Evolutionary conservation across 202 grass and related monocot species (phyloP).

Genomic region (Bolboschoenoplectus hybrid): DNA sequence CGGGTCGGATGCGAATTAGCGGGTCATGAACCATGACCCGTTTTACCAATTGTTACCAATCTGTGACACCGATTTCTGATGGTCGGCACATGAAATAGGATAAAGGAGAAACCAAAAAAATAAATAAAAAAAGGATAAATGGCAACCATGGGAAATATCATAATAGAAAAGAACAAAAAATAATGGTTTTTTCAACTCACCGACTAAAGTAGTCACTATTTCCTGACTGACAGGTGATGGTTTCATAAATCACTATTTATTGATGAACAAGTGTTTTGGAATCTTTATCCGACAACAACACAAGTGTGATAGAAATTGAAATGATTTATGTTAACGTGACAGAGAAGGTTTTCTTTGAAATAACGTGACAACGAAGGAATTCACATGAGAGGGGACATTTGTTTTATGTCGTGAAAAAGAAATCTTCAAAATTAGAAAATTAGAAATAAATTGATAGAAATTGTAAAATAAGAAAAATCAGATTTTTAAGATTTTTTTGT

Average conservation of each 20-base stretch:
- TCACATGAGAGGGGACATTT: background rate
- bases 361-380: background rate
- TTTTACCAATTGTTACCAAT: background rate
- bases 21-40: background rate
- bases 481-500: too few species aligned
- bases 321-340: background rate
- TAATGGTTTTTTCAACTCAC: too few species aligned
- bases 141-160: background rate
- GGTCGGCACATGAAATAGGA: background rate
- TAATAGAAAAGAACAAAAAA: too few species aligned
- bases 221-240: background rate
- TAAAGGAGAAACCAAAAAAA: too few species aligned
- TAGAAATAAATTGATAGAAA: too few species aligned
- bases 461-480: too few species aligned
- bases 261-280: background rate
- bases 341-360: background rate
- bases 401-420: too few species aligned
- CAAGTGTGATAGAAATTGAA: background rate
- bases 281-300: background rate
- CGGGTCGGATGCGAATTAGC: background rate
- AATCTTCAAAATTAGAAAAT: too few species aligned
- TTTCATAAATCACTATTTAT: background rate
- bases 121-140: background rate
- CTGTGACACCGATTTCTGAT: background rate
- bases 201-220: background rate